Base-by-base conservation (phyloP, 176 grass and related monocot genomes). In the Lolium perenne region DNA sequence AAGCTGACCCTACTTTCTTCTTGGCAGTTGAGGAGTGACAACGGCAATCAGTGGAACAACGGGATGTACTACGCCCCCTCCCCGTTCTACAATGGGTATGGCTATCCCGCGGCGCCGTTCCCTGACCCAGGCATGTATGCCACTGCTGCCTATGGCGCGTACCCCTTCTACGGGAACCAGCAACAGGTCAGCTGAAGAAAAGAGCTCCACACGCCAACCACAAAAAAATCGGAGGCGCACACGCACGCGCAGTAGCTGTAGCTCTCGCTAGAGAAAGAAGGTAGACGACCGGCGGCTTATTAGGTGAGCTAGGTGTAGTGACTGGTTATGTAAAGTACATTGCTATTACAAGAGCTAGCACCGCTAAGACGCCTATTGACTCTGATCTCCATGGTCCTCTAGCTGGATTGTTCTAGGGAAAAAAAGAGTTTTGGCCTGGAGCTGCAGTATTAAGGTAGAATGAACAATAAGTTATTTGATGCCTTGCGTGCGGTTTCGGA, bases 71-170 rank as follows among this genome's bases (percentile, higher is more conserved):
- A 95, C 41, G 89, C 91, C 4, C 82, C 88, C 12, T 84, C 80
- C 1, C 96, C 87, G 11, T 95, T 92, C 79, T 98, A 94, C 87
- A 98, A 89, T 1, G 90, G 96, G 26, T 98, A 98, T 12, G 88
- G 92, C 59, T 98, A 98, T 60, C 90, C 93, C 6, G 77, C 90
- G 13, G 61, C 90, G 6, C 93, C 88, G 8, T 92, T 98, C 89
- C 92, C 96, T 58, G 96, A 98, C 40, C 92, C 96, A 1, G 92
- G 86, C 74, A 88, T 98, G 93, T 95, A 98, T 14, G 88, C 96
- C 23, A 81, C 95, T 57, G 62, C 93, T 40, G 74, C 91, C 16
- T 98, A 95, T 38, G 92, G 93, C 23, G 84, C 87, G 25, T 98
- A 98, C 80, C 91, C 96, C 22, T 89, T 98, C 89, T 92, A 91